A percentile compares a stretch with the other conserved stretches of the same genome.
Evolutionary conservation across 2,329 filamentous ascomycete species (phyloP).

Genomic region (Coniochaeta ligniaria): DNA sequence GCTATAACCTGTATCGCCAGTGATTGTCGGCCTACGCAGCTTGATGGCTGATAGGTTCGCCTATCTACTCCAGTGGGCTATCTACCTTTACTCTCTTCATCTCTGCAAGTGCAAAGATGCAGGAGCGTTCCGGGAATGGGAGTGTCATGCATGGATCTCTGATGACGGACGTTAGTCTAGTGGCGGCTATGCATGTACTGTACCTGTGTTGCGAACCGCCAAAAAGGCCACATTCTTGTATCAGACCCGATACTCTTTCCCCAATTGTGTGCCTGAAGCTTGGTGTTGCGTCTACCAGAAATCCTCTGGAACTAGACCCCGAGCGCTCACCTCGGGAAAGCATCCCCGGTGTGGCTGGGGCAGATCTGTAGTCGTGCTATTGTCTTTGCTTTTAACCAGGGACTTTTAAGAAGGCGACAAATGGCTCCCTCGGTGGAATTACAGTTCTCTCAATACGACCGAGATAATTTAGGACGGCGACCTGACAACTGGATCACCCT

Average conservation of each 20-base stretch:
- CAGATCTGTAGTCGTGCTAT: not conserved
- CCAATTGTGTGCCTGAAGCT: not conserved
- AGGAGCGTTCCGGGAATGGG: not conserved
- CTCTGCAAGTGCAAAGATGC: not conserved
- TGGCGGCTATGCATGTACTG: not conserved
- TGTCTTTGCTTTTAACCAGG: not conserved
- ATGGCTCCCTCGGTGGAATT: not conserved
- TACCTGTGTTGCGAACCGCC: not conserved
- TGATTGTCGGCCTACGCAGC: not conserved
- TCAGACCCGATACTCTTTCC: not conserved
- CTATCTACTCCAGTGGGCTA: not conserved
- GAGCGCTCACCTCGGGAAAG: not conserved
- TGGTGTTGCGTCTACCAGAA: not conserved
- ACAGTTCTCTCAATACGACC: not conserved
- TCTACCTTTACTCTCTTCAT: not conserved
- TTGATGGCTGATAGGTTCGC: not conserved
- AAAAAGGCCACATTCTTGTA: not conserved
- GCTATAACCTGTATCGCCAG: not conserved
- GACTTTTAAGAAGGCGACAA: not conserved
- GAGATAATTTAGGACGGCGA: not conserved
- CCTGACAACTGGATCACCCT: not conserved
- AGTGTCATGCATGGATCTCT: not conserved
- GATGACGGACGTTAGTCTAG: not conserved
- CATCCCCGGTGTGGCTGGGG: not conserved
- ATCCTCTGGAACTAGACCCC: not conserved